These are phyloP conservation scores for Podospora sp. DNA, from an alignment of 495 filamentous ascomycete genomes.

Conservation along the genomic window DNA sequence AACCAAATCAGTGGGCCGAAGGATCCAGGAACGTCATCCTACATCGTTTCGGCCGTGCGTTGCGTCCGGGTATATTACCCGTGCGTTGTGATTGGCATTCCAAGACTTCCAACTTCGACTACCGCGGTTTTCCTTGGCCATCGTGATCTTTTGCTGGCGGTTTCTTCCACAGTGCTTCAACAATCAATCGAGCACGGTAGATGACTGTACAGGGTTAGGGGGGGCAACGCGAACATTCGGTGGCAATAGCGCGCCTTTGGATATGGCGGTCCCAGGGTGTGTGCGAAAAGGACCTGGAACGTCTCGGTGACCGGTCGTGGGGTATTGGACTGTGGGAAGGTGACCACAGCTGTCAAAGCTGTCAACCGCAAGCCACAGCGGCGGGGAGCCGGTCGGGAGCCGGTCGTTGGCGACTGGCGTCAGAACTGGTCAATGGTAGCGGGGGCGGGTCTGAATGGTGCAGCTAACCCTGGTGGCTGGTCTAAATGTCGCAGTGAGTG, in stretches of 20 bases:
- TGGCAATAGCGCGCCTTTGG: not conserved
- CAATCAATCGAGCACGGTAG: not conserved
- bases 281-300: not conserved
- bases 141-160: not conserved
- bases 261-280: not conserved
- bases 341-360: not conserved
- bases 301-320: not conserved
- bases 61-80: not conserved
- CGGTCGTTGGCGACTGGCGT: not conserved
- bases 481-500: not conserved
- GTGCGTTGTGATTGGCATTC: not conserved
- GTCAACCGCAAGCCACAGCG: not conserved
- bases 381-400: not conserved
- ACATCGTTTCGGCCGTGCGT: not conserved
- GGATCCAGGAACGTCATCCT: slow-evolving; percentile 1
- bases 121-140: not conserved
- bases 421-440: not conserved
- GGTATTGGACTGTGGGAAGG: not conserved
- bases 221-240: not conserved
- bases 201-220: not conserved
- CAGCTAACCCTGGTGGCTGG: not conserved
- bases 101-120: not conserved
- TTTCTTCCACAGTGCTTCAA: not conserved
- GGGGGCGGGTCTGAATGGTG: not conserved
- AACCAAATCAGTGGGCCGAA: not conserved